phyloP scores from a whole-genome alignment of 2,329 filamentous ascomycete genomes.

The Claviceps pusilla region DNA sequence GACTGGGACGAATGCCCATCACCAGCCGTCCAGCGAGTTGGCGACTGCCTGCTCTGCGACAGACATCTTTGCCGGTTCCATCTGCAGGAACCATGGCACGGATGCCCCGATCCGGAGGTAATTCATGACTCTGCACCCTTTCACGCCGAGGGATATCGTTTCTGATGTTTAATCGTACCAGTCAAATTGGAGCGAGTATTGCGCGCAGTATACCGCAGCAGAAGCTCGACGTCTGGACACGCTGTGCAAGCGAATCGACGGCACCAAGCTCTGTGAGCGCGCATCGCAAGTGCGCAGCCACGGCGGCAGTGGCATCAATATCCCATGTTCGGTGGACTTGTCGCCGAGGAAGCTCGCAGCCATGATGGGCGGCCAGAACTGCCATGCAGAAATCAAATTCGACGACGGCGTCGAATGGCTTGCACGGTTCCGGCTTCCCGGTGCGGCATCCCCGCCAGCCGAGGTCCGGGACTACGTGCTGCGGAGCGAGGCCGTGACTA shows the following conservation, averaged over 20 bases:
- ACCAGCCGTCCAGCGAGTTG: conserved; percentile 11
- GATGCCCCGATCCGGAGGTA: not conserved
- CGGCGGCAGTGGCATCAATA: not conserved
- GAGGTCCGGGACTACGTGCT: conserved; percentile 3
- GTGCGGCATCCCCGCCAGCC: not conserved
- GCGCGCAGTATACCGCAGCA: not conserved
- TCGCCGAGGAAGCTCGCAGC: conserved; percentile 8
- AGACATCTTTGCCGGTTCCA: conserved; percentile 13
- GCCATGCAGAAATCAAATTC: conserved; percentile 15
- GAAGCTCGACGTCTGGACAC: not conserved
- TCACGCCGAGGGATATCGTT: no score
- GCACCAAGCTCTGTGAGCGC: not conserved
- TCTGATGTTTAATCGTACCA: no score
- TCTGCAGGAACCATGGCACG: conserved; percentile 7
- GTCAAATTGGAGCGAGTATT: not conserved
- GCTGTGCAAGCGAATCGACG: not conserved
- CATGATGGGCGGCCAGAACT: conserved; percentile 16
- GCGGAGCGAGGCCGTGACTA: conserved; percentile 13
- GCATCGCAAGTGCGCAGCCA: not conserved
- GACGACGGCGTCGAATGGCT: conserved; percentile 9
- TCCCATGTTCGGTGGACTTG: conserved; percentile 10
- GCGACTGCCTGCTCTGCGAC: conserved; percentile 13
- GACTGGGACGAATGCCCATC: not conserved
- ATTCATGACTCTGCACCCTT: no score
- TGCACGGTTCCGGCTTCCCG: not conserved